These are phyloP conservation scores for Leccinum variicolor DNA, from an alignment of 768 basidiomycete genomes.

Conservation along the genomic window DNA sequence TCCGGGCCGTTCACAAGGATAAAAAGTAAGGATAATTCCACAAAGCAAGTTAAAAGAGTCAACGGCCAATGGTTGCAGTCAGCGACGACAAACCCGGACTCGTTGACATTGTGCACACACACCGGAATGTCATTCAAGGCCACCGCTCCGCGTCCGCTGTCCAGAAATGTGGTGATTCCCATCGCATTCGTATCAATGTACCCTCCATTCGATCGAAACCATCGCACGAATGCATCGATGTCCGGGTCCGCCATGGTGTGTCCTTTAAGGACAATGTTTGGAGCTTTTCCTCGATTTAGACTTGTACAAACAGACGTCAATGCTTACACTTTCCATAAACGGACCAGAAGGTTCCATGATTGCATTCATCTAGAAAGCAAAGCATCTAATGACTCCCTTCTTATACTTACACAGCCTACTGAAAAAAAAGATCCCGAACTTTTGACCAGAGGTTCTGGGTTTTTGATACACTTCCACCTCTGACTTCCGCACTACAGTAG, in stretches of 20 bases:
- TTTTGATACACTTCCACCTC: not conserved
- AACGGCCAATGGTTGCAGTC: not conserved
- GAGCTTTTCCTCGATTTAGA: not conserved
- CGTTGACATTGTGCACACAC: conserved; percentile 14
- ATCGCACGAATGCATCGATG: conserved; percentile 43
- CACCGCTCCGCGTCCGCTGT: conserved; percentile 69
- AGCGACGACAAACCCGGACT: too few relatives aligned
- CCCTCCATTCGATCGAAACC: conserved; percentile 57
- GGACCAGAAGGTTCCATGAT: not conserved
- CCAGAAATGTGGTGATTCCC: conserved; percentile 44
- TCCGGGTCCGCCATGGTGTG: conserved; percentile 2
- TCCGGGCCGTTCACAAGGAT: not conserved
- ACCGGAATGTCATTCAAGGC: conserved; percentile 76
- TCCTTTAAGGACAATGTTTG: not conserved
- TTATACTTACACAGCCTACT: too few relatives aligned
- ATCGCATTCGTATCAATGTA: conserved; percentile 44
- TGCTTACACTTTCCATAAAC: not conserved
- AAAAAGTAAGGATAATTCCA: not conserved
- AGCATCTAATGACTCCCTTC: too few relatives aligned
- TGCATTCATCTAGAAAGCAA: too few relatives aligned
- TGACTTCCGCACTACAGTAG: too few relatives aligned
- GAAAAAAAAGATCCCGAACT: not conserved
- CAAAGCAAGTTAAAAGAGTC: not conserved
- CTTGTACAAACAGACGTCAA: conserved; percentile 6
- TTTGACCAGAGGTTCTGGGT: not conserved